These are phyloP conservation scores for Cryphonectria carpinicola DNA, from an alignment of 2,329 filamentous ascomycete species.

Conservation along the genomic window DNA sequence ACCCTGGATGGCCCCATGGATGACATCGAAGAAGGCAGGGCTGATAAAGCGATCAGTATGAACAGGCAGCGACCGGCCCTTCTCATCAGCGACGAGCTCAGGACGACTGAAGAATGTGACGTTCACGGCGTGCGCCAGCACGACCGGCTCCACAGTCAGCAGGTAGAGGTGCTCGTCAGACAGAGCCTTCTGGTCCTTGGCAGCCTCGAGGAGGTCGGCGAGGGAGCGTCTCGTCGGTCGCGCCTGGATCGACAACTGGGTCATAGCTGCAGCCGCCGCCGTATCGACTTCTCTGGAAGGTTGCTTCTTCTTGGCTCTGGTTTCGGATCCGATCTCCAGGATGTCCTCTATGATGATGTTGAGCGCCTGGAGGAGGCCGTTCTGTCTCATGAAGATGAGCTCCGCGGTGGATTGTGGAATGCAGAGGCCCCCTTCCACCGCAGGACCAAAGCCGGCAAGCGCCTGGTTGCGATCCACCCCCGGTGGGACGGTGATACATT, in stretches of 20 bases:
- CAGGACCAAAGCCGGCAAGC: conserved; percentile 33
- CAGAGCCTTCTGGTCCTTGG: conserved; percentile 39
- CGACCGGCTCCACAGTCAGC: conserved; percentile 38
- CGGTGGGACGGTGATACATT: conserved; percentile 36
- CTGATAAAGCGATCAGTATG: conserved; percentile 49
- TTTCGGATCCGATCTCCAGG: conserved; percentile 42
- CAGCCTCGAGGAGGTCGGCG: conserved; percentile 37
- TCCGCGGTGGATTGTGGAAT: conserved; percentile 38
- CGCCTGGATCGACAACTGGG: conserved; percentile 39
- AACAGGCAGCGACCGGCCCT: conserved; percentile 43
- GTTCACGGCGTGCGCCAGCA: conserved; percentile 42
- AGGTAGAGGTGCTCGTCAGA: conserved; percentile 43
- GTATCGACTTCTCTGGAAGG: conserved; percentile 39
- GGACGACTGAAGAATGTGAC: conserved; percentile 44
- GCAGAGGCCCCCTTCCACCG: conserved; percentile 32
- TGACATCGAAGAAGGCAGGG: conserved; percentile 45
- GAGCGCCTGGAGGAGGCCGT: conserved; percentile 41
- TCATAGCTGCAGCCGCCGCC: conserved; percentile 36
- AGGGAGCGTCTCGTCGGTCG: conserved; percentile 37
- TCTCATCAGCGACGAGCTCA: conserved; percentile 50
- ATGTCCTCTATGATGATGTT: conserved; percentile 49
- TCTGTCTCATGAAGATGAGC: conserved; percentile 47
- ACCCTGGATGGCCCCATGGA: conserved; percentile 42
- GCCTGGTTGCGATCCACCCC: conserved; percentile 30
- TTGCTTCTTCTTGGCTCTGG: conserved; percentile 32